Evolutionary conservation across 2,329 filamentous ascomycete species (phyloP), one percentile per base, ranked within the genome.

Genomic region (Graphilbum fragrans): DNA sequence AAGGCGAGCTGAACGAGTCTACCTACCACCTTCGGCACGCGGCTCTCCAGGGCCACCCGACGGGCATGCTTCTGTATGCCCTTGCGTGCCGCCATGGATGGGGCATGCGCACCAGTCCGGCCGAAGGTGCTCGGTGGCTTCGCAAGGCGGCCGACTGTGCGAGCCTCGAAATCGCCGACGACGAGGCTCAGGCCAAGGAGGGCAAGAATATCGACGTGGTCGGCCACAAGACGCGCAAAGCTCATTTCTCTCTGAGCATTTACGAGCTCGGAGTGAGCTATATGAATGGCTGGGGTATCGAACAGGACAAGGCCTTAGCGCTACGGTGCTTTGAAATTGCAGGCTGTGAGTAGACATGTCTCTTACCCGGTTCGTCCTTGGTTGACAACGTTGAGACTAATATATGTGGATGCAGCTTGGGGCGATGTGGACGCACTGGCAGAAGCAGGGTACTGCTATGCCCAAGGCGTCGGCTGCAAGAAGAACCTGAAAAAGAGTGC

Each of bases 201-300:
- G 50, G 79, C 46, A 77, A 81, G 61, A 59, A 66, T 11, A 71
- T 79, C 1, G 77, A 86, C 57, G 58, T 77, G 7, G 54, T 75
- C 22, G 85, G 90, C 58, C 76, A 77, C 50, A 92, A 88, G 60
- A 82, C 85, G 6, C 80, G 87, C 47, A 86, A 87, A 54, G 88
- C 88, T 11, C 90, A 96, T 54, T 94, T 96, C 58, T 92, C 90
- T 1, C 70, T 96, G 35, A 92, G 87, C 53, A 88, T 96, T 41
- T 98, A 98, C 53, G 92, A 98, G 63, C 70, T 98, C 20, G 92
- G 92, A 4, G 87, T 95, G 21, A 94, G 86, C 56, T 90, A 96
- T 57, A 87, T 95, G 77, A 95, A 98, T 53, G 92, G 92, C 5
- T 98, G 92, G 92, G 92, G 92, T 16, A 93, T 94, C 32, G 79